These are phyloP conservation scores for Hirschioporus abietinus DNA, from an alignment of 768 basidiomycete genomes.

Conservation along the genomic window DNA sequence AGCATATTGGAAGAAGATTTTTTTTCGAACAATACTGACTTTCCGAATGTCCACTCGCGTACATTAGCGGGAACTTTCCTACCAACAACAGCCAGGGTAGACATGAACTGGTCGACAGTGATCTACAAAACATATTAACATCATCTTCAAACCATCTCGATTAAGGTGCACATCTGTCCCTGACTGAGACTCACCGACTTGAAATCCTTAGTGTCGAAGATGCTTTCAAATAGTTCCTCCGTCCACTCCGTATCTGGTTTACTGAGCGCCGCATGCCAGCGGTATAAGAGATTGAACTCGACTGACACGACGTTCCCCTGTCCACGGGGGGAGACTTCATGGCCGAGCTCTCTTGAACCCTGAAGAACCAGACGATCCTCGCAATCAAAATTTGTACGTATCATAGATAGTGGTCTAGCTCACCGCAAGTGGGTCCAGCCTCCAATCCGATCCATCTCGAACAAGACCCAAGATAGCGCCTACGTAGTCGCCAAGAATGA, in stretches of 20 bases:
- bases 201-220: conserved; percentile 38
- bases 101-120: conserved; percentile 12
- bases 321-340: conserved; percentile 55
- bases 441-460: conserved; percentile 60
- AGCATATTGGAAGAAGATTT: not conserved
- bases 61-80: conserved; percentile 23
- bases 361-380: no score
- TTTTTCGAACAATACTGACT: conserved; percentile 28
- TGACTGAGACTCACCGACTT: conserved; percentile 27
- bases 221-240: conserved; percentile 35
- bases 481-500: conserved; percentile 69
- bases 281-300: conserved; percentile 61
- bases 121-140: conserved; percentile 5
- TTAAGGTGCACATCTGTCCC: not conserved
- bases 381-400: no score
- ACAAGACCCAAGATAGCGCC: conserved; percentile 67
- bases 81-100: conserved; percentile 28
- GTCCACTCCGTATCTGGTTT: conserved; percentile 53
- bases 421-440: conserved; percentile 63
- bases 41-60: conserved; percentile 47
- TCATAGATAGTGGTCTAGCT: conserved; percentile 6
- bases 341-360: conserved; percentile 38
- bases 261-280: conserved; percentile 64
- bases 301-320: conserved; percentile 72
- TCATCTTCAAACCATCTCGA: not conserved